Base-by-base conservation (phyloP, 2,329 filamentous ascomycete species). In the Chaetomium sp. region DNA sequence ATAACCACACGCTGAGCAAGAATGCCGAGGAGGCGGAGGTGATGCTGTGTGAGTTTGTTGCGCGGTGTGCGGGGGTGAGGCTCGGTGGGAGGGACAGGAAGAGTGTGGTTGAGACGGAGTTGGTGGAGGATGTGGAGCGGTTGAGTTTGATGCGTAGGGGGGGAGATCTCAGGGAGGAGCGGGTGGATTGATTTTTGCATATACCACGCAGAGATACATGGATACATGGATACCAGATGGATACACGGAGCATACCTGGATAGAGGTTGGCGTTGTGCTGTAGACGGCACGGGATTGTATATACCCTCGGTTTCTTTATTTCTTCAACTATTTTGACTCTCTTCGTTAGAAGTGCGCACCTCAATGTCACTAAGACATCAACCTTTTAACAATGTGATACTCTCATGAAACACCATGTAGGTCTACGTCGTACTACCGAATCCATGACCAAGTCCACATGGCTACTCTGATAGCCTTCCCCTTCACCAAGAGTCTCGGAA, bases 1-100 rank as follows among this genome's bases (percentile, higher is more conserved):
- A 75, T 56, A 70, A 74, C 60, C 73, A 76, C 64, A 69, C 70
- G 10, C 62, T 75, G 50, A 72, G 65, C n/a, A 50, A 53, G 34
- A 71, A 73, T 57, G 69, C 70, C 42, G 53, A 60, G 36, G 59
- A 67, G 55, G 73, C 68, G 1, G 73, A 76, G 62, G 66, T 59
- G 44, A 62, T 72, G 64, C 63, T 76, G 14, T 68, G 72, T 8
- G 65, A 68, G 6, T 76, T 76, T 57, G 65, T 71, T 5, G 63
- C 67, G 14, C 63, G 57, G 42, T 70, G 69, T 42, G 65, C 72
- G 12, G 69, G 69, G 1, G 61, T 61, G 9, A 41, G 47, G 35
- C 52, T 61, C 10, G 46, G 52, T 10, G 49, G 65, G 38, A 42
- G 42, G 34, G 64, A 68, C 59, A 57, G 59, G 51, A 52, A 54